These are phyloP conservation scores for Cyclostephanos tholiformis DNA, from an alignment of 108 stramenopile species.

Conservation along the genomic window DNA sequence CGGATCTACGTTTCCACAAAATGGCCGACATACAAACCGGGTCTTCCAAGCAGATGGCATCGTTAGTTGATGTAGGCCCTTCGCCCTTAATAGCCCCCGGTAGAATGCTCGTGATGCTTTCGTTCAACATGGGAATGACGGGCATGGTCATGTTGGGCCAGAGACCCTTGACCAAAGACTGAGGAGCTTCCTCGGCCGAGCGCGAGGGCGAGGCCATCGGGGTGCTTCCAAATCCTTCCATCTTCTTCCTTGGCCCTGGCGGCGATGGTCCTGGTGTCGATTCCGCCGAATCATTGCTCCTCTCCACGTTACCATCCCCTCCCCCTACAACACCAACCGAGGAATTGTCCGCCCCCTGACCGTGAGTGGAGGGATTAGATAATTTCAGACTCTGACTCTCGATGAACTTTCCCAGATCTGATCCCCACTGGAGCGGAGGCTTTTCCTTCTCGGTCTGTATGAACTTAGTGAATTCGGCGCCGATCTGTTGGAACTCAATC, in stretches of 20 bases:
- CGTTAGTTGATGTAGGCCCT: not conserved
- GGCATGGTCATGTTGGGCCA: constrained; percentile 24
- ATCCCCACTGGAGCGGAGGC: constrained; percentile 38
- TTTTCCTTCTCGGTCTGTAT: constrained; percentile 41
- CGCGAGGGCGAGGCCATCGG: constrained; percentile 2
- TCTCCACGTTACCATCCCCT: constrained; percentile 7
- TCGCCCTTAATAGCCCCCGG: not conserved
- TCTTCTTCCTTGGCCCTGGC: constrained; percentile 24
- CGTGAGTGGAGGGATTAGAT: not conserved
- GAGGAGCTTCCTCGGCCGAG: not conserved
- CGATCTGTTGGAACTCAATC: constrained; percentile 28
- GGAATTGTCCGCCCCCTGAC: not conserved
- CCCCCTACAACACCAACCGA: not conserved
- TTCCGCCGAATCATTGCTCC: not conserved
- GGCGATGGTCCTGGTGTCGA: not conserved
- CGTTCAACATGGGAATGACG: constrained; percentile 17
- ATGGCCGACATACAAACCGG: constrained; percentile 31
- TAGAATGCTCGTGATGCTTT: constrained; percentile 5
- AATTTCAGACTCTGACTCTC: constrained; percentile 31
- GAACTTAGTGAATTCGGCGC: constrained; percentile 43
- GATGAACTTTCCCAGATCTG: constrained; percentile 48
- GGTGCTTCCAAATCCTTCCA: constrained; percentile 46
- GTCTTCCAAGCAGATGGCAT: constrained; percentile 8
- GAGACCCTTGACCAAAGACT: not conserved
- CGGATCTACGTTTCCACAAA: constrained; percentile 49